Conservation (phyloP, 371 early-diverging fungal species). For the Apophysomyces ossiformis region DNA sequence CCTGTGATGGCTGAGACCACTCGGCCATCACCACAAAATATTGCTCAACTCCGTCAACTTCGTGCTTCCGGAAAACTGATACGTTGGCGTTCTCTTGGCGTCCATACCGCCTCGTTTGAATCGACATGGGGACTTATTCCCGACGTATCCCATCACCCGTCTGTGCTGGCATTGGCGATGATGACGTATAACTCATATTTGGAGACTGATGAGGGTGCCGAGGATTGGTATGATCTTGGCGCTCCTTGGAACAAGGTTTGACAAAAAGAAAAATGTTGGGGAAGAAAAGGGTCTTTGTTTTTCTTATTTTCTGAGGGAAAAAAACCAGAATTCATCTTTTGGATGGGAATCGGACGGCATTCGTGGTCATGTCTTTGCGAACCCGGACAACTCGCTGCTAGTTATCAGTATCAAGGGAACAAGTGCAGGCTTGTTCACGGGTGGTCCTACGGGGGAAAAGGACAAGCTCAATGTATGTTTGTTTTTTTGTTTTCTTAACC, state of each 20-base stretch:
- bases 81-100: slow-evolving; percentile 7
- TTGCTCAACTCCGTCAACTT: slow-evolving; percentile 18
- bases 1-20: slow-evolving; percentile 27
- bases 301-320: neutral
- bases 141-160: slow-evolving; percentile 71
- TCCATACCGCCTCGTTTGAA: slow-evolving; percentile 20
- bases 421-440: slow-evolving; percentile 73
- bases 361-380: slow-evolving; percentile 90
- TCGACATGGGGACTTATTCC: slow-evolving; percentile 54
- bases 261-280: slow-evolving; percentile 12
- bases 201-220: slow-evolving; percentile 45
- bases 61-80: slow-evolving; percentile 14
- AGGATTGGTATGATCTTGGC: slow-evolving; percentile 79
- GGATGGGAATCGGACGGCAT: slow-evolving; percentile 90
- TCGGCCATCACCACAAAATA: slow-evolving; percentile 31
- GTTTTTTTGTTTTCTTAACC: neutral
- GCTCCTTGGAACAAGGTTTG: slow-evolving; percentile 64
- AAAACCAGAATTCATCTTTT: slow-evolving; percentile 71
- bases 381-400: slow-evolving; percentile 66
- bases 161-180: slow-evolving; percentile 71
- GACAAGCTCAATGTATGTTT: slow-evolving; percentile 82
- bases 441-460: slow-evolving; percentile 78
- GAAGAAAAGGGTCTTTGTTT: slow-evolving; percentile 21
- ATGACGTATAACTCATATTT: slow-evolving; percentile 83
- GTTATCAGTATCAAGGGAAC: slow-evolving; percentile 94